Evolutionary conservation across 306 rosid genomes (phyloP), one percentile per base, ranked within the genome.

Genomic region (Dicorynia guianensis): DNA sequence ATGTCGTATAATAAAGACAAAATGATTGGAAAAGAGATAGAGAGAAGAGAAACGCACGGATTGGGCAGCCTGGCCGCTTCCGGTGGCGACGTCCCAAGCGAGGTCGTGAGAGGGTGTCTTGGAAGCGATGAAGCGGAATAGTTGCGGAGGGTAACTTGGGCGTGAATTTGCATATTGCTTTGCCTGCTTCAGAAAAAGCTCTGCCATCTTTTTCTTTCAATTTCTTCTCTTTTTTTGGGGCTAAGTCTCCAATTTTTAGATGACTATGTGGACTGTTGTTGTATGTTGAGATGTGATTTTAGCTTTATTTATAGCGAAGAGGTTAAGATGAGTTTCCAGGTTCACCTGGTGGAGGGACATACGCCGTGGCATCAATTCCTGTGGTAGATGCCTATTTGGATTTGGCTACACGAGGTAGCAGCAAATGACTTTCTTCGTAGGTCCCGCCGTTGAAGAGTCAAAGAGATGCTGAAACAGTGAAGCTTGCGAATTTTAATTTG

Each of bases 11-110:
- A n/a, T n/a, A n/a, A n/a, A n/a, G n/a, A 25, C 5, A 30, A 58
- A 57, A 9, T n/a, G 4, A 20, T 35, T 30, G 13, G 36, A 14
- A 20, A 39, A 0, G 12, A 30, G 25, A 1, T 4, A 46, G 13
- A 8, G 2, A 33, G 11, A 5, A 44, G 34, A 56, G 43, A 12
- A 42, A 75, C 75, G 34, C 13, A 93, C 97, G 7, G 90, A 81
- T 74, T 65, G 83, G 20, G 93, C 95, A 33, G 97, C 98, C 75
- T 94, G 98, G 75, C 96, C 97, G 20, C 76, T 91, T 49, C 98
- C 97, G 15, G 97, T 90, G 77, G 91, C 97, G 44, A 69, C 96
- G 46, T 94, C 98, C 98, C 98, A 91, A 4, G 77, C 96, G 36
- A 90, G 88, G 17, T 87, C 46, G 80, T 83, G 90, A 18, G 56